Evolutionary conservation across 2,329 filamentous ascomycete species (phyloP).

Genomic region (Camillea tinctor): DNA sequence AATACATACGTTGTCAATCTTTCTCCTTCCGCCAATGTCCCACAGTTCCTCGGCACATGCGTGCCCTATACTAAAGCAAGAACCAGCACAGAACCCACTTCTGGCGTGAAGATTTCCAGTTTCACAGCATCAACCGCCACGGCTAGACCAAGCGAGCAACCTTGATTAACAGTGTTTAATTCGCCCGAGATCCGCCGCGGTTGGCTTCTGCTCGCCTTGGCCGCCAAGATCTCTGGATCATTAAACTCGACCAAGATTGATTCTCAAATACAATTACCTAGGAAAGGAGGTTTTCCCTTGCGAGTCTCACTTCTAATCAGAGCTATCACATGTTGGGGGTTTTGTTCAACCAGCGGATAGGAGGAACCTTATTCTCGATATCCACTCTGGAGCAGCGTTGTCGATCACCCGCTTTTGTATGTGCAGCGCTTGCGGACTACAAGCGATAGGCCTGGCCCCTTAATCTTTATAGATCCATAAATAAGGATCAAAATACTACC

Average conservation of each 20-base stretch:
- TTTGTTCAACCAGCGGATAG: neutral
- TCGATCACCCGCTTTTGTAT: neutral
- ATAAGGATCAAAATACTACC: neutral
- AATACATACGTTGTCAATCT: too few species aligned
- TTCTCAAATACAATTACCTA: neutral
- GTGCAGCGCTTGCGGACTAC: neutral
- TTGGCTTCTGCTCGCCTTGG: neutral
- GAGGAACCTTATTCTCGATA: neutral
- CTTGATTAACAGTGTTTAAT: neutral
- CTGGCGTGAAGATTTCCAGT: neutral
- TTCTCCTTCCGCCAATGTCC: too few species aligned
- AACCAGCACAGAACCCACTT: too few species aligned
- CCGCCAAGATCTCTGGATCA: neutral
- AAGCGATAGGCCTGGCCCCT: neutral
- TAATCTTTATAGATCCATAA: neutral
- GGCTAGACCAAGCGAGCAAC: too few species aligned
- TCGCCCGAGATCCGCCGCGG: neutral
- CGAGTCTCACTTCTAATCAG: neutral
- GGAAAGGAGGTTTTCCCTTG: neutral
- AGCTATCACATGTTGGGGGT: neutral
- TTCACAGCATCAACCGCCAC: neutral
- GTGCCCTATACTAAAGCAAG: too few species aligned
- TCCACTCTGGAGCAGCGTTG: neutral
- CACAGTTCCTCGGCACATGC: too few species aligned
- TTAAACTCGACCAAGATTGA: neutral